These are phyloP conservation scores for Nicotiana paniculata DNA, from an alignment of 257 asterid species.

Conservation along the genomic window DNA sequence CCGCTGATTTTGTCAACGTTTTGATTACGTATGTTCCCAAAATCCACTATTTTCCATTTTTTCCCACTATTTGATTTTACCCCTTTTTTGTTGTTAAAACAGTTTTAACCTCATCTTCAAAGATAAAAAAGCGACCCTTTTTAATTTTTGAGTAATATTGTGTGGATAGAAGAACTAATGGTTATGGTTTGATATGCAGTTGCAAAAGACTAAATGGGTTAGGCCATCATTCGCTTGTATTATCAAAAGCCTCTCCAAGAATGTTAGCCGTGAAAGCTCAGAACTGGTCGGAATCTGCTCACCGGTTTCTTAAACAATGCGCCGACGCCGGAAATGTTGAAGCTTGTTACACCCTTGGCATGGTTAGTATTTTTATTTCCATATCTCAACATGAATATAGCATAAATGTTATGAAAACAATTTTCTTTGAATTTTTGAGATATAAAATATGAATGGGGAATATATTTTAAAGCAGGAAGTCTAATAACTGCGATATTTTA, in stretches of 20 bases:
- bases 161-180: conserved; percentile 9
- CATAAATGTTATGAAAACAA: too few relatives aligned
- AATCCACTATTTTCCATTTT: not conserved
- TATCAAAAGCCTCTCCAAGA: conserved; percentile 52
- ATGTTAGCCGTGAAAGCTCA: conserved; percentile 50
- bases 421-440: too few relatives aligned
- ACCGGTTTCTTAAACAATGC: conserved; percentile 67
- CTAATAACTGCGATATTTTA: conserved; percentile 3
- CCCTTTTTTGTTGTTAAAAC: not conserved
- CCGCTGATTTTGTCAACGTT: conserved; percentile 61
- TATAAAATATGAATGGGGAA: not conserved
- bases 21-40: conserved; percentile 52
- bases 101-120: not conserved
- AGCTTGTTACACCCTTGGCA: conserved; percentile 76
- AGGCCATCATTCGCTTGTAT: conserved; percentile 44
- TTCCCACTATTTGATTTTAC: not conserved
- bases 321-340: conserved; percentile 73
- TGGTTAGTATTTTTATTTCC: conserved; percentile 38
- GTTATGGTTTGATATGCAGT: conserved; percentile 29
- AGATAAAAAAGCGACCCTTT: not conserved
- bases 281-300: conserved; percentile 76
- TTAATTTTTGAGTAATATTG: not conserved
- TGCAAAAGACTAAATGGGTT: conserved; percentile 66
- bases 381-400: too few relatives aligned
- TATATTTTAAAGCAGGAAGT: not conserved